Conservation (phyloP, 768 basidiomycete species). For the Mycena filopes region DNA sequence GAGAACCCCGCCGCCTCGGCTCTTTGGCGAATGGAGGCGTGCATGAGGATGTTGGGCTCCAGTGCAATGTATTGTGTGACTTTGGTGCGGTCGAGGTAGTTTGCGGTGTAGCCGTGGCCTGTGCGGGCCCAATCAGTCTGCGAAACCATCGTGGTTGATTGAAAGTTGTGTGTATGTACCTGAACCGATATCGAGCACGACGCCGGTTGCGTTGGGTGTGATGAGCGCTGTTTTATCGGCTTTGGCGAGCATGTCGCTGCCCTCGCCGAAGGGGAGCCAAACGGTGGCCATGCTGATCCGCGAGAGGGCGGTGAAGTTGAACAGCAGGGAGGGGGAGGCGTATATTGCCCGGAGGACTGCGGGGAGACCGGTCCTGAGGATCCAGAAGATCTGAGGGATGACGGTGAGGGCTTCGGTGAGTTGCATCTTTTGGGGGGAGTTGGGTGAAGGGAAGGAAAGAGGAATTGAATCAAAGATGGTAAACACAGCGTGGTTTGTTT, state of each 20-base stretch:
- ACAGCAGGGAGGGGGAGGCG: constrained; percentile 54
- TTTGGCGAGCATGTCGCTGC: constrained; percentile 52
- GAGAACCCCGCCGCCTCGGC: constrained; percentile 64
- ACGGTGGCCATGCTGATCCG: constrained; percentile 66
- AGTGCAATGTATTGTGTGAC: constrained; percentile 77
- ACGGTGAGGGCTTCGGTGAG: constrained; percentile 11
- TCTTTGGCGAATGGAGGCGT: constrained; percentile 58
- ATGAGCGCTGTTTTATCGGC: constrained; percentile 59
- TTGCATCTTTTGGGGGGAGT: neutral
- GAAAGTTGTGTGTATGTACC: constrained; percentile 57
- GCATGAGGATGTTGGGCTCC: constrained; percentile 78
- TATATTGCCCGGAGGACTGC: constrained; percentile 43
- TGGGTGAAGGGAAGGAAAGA: constrained; percentile 4
- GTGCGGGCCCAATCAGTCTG: neutral
- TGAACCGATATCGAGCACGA: constrained; percentile 77
- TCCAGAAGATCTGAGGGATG: constrained; percentile 44
- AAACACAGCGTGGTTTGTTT: neutral
- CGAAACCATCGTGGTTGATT: neutral
- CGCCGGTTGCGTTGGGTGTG: constrained; percentile 63
- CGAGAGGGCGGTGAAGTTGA: constrained; percentile 57
- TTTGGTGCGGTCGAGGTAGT: constrained; percentile 65
- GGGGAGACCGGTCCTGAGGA: constrained; percentile 54
- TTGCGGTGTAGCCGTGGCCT: constrained; percentile 73
- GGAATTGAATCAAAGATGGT: constrained; percentile 1
- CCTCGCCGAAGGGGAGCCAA: constrained; percentile 62